These are phyloP conservation scores for Tripidium arundinaceum DNA, from an alignment of 202 grass and related monocot species.

Conservation along the genomic window DNA sequence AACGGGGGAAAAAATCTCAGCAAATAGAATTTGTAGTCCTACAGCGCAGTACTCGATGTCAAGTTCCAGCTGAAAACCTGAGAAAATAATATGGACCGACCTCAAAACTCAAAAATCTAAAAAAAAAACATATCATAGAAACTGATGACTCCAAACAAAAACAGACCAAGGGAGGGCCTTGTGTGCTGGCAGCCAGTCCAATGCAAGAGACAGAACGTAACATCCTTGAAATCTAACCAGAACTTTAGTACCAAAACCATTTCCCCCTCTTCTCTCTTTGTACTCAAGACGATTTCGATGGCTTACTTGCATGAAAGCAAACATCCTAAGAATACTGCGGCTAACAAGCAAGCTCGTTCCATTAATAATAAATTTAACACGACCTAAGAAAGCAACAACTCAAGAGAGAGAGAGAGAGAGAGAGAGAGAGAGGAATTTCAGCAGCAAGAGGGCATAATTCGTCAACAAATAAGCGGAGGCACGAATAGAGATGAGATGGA, in stretches of 20 bases:
- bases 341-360: background rate
- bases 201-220: constrained; percentile 20
- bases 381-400: background rate
- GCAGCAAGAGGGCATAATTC: background rate
- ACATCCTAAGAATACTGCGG: background rate
- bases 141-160: background rate
- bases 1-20: background rate
- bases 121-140: background rate
- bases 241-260: background rate
- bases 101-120: background rate
- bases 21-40: background rate
- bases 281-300: background rate
- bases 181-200: background rate
- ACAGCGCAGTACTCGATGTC: background rate
- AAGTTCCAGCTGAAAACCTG: background rate
- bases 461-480: background rate
- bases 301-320: background rate
- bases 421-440: background rate
- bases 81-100: background rate
- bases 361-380: background rate
- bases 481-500: background rate
- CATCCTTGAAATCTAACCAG: background rate
- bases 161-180: background rate
- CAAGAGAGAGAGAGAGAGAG: background rate
- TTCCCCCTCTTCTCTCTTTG: background rate